Base-by-base conservation (phyloP, 257 asterid species). In the Paulownia fortunei region DNA sequence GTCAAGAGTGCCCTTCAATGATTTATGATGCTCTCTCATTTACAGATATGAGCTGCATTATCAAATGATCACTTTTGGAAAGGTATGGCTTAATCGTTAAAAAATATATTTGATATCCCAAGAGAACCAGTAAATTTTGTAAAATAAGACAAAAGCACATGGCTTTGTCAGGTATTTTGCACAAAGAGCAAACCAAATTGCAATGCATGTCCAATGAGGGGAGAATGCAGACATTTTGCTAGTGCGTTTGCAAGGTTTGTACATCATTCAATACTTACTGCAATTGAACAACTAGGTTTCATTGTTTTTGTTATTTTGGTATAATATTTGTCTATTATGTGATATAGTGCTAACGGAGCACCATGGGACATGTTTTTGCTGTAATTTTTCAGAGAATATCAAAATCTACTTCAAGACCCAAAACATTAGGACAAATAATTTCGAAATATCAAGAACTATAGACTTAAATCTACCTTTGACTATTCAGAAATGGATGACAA, bases 141-240 rank as follows among this genome's bases (percentile, higher is more conserved):
- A 32, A 49, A 41, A 61, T 60, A 77, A 60, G 32, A 41, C 63
- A 67, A 66, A 59, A 27, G 75, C 55, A 69, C 30, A 69, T 73
- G 49, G 34, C 42, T 39, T 78, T 83, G 64, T 19, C 86, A 93
- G 96, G 97, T 90, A 52, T 90, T 93, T 74, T 92, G 98, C 85
- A 92, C 97, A 24, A 92, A 92, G 86, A 77, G 82, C 83, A 92
- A 81, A 49, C 98, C 97, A 58, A 93, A 90, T 69, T 93, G 98
- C 84, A 84, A 90, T 80, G 95, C 92, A 52, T 93, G 94, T 80
- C 98, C 97, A 7, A 85, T 92, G 95, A 90, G 88, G 82, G 94
- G 84, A 60, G 95, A 90, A 73, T 93, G 98, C 83, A 87, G 88
- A 80, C 97, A 93, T 78, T 92, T 84, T 46, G 92, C 98, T 1